Conservation (phyloP, 2,329 filamentous ascomycete species). For the Aspergillus versicolor region DNA sequence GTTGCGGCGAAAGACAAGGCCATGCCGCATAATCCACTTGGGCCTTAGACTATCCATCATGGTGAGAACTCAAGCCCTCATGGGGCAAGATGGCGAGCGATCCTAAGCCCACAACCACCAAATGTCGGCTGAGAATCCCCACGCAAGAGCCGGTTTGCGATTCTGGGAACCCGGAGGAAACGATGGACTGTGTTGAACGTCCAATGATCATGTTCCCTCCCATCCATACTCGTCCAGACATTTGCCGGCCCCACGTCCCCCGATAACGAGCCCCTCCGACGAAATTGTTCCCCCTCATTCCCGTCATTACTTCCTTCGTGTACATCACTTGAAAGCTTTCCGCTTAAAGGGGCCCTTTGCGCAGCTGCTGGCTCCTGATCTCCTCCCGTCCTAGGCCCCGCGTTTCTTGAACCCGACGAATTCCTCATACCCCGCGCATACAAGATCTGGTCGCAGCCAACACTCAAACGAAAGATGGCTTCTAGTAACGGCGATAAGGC, state of each 20-base stretch:
- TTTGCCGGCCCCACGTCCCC: constrained; percentile 11
- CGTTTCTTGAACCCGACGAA: background rate
- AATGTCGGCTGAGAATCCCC: constrained; percentile 4
- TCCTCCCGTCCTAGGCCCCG: background rate
- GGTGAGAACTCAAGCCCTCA: background rate
- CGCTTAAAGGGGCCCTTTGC: background rate
- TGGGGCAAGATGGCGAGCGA: background rate
- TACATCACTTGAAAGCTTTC: too few species aligned
- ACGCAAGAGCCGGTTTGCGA: constrained; percentile 6
- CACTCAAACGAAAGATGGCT: constrained; percentile 10
- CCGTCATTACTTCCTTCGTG: too few species aligned
- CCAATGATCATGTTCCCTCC: background rate
- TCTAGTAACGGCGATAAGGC: constrained; percentile 13
- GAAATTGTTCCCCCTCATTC: constrained; percentile 15
- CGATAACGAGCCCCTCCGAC: background rate
- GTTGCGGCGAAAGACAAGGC: background rate
- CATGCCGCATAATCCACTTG: background rate
- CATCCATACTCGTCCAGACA: background rate
- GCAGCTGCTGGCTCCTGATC: background rate
- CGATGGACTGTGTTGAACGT: background rate
- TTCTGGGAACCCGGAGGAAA: too few species aligned
- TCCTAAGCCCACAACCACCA: background rate
- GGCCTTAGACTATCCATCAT: background rate
- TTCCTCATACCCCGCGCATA: background rate
- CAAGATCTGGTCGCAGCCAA: background rate